phyloP scores from a whole-genome alignment of 169 alveolate genomes.

The Plasmodium blacklocki region DNA sequence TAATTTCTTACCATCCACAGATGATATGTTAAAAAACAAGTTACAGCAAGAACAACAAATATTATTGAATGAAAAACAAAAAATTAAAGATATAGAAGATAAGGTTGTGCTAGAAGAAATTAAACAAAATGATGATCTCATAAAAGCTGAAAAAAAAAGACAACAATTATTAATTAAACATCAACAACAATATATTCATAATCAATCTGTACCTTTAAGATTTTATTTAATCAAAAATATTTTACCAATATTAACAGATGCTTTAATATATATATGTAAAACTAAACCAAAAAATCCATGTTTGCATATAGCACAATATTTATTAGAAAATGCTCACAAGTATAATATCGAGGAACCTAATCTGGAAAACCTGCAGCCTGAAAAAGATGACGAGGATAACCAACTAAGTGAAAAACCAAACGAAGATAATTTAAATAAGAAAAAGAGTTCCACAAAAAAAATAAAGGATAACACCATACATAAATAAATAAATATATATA shows the following conservation, averaged over 20 bases:
- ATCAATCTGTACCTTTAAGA: conserved; percentile 54
- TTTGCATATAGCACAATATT: conserved; percentile 64
- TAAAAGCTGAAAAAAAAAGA: conserved; percentile 68
- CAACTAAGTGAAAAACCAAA: not conserved
- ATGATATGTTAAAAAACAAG: conserved; percentile 25
- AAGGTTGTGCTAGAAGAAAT: conserved; percentile 21
- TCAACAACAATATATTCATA: conserved; percentile 60
- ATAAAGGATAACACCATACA: too few species aligned
- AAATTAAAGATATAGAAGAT: conserved; percentile 8
- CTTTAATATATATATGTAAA: conserved; percentile 53
- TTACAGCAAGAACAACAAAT: conserved; percentile 12
- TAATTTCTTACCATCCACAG: conserved; percentile 53
- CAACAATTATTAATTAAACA: conserved; percentile 48
- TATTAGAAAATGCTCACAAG: conserved; percentile 56
- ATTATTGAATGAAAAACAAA: conserved; percentile 20
- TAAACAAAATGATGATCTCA: conserved; percentile 39
- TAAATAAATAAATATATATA: too few species aligned
- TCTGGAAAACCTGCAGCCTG: not conserved
- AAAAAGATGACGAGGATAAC: not conserved
- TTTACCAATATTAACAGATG: conserved; percentile 62
- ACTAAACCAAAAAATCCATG: conserved; percentile 70
- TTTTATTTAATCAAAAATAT: conserved; percentile 58
- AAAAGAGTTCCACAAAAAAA: not conserved
- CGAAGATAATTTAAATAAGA: not conserved
- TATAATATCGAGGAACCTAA: conserved; percentile 42